Base-by-base conservation (phyloP, 2,329 filamentous ascomycete species). In the Cercospora sesami region DNA sequence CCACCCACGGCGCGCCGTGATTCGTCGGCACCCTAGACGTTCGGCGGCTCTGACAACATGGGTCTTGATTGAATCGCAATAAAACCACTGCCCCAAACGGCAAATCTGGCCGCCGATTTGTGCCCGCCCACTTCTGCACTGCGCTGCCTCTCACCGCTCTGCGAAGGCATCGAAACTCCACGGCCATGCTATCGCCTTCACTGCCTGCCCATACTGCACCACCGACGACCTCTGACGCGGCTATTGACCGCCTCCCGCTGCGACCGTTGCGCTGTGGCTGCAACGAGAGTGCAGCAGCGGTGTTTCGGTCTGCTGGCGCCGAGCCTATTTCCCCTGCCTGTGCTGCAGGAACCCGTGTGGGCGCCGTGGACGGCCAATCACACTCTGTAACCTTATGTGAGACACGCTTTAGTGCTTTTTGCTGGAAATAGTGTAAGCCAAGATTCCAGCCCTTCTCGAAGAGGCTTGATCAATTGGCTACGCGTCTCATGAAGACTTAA, bases 321-420 rank as follows among this genome's bases (percentile, higher is more conserved):
- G 39, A 65, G 42, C 53, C 60, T 48, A 36, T 51, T 26, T 36
- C 45, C 53, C 36, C 39, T 58, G 60, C 33, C 60, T 28, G 57
- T 64, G 31, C 66, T 68, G 66, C 66, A 68, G 66, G 66, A 68
- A 68, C 62, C 62, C 66, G 66, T 55, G 26, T 51, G 14, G n/a
- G 21, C 26, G 57, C 55, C 26, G 28, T 5, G 5, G 14, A 16
- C 18, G 33, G 26, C 66, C 66, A 68, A 68, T 68, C 14, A 58
- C 14, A 12, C 26, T 23, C 10, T 33, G 23, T 18, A 45, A 58
- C 31, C 60, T 59, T 58, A 65, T 68, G 66, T 63, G 59, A 62
- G 66, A 68, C 59, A 65, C 30, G n/a, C 28, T 55, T 68, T 68
- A 62, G 66, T 42, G 61, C 63, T 39, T 33, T 36, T 48, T 14